These are phyloP conservation scores for Echria macrotheca DNA, from an alignment of 495 filamentous ascomycete species.

Conservation along the genomic window DNA sequence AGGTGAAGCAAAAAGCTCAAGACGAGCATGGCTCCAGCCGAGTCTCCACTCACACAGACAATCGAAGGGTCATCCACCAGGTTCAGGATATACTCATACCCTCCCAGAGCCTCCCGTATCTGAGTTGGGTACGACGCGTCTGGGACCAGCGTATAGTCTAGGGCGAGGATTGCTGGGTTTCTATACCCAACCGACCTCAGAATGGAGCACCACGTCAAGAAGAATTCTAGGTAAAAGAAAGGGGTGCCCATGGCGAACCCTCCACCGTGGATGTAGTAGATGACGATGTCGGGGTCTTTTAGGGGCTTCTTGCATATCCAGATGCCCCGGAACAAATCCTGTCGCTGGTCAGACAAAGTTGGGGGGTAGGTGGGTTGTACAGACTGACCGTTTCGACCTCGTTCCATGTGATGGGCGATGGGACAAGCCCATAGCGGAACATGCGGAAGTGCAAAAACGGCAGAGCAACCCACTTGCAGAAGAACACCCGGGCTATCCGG, in stretches of 20 bases:
- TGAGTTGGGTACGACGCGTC: slow-evolving; percentile 64
- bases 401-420: slow-evolving; percentile 55
- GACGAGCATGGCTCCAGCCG: slow-evolving; percentile 65
- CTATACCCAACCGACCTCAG: slow-evolving; percentile 53
- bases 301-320: slow-evolving; percentile 53
- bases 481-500: slow-evolving; percentile 64
- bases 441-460: slow-evolving; percentile 71
- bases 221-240: slow-evolving; percentile 78
- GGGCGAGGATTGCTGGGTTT: slow-evolving; percentile 71
- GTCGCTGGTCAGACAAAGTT: slow-evolving; percentile 13
- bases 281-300: slow-evolving; percentile 56
- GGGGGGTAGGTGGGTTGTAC: slow-evolving; percentile 12
- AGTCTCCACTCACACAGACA: slow-evolving; percentile 66
- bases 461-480: slow-evolving; percentile 62
- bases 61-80: slow-evolving; percentile 46
- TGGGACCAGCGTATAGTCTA: slow-evolving; percentile 77
- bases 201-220: slow-evolving; percentile 57
- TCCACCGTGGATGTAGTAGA: slow-evolving; percentile 76
- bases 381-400: slow-evolving; percentile 47
- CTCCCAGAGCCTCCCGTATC: slow-evolving; percentile 56
- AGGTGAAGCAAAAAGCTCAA: slow-evolving; percentile 61
- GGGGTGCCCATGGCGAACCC: slow-evolving; percentile 72
- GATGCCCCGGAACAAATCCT: slow-evolving; percentile 48
- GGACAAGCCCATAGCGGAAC: slow-evolving; percentile 60
- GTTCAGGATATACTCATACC: slow-evolving; percentile 60